Evolutionary conservation across 225 moss, liverwort and hornwort genomes (phyloP).

Genomic region (Rhytidiadelphus loreus): DNA sequence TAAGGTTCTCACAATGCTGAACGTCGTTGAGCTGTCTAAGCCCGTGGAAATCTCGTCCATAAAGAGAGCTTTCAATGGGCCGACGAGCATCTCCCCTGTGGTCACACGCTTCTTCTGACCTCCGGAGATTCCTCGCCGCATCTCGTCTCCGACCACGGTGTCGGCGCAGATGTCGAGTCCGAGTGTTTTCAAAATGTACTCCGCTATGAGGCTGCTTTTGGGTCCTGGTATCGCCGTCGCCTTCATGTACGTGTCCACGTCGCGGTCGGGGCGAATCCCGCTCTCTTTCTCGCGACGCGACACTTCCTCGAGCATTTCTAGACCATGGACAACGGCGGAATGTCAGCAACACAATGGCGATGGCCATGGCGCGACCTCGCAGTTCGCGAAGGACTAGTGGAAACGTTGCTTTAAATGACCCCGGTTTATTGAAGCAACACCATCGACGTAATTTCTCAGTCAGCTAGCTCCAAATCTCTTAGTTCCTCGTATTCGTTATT

Average conservation of each 20-base stretch:
- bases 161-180: slow-evolving; percentile 43
- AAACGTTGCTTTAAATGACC: not conserved
- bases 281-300: slow-evolving; percentile 38
- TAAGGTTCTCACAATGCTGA: slow-evolving; percentile 42
- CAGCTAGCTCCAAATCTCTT: not conserved
- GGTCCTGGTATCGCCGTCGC: slow-evolving; percentile 28
- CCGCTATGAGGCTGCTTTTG: slow-evolving; percentile 13
- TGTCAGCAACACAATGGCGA: not conserved
- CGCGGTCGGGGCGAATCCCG: slow-evolving; percentile 41
- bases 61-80: slow-evolving; percentile 46
- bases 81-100: slow-evolving; percentile 66
- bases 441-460: not conserved
- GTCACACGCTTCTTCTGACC: slow-evolving; percentile 49
- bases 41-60: slow-evolving; percentile 94
- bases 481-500: not conserved
- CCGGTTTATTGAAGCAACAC: not conserved
- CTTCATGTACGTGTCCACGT: slow-evolving; percentile 49
- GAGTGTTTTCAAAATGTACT: slow-evolving; percentile 22
- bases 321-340: not conserved
- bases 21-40: slow-evolving; percentile 66
- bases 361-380: not conserved
- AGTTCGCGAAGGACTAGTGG: not conserved
- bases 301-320: slow-evolving; percentile 47
- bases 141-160: slow-evolving; percentile 31
- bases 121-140: slow-evolving; percentile 38